Conservation (phyloP, 2,329 filamentous ascomycete genomes). For the Fusarium cyanostomum region DNA sequence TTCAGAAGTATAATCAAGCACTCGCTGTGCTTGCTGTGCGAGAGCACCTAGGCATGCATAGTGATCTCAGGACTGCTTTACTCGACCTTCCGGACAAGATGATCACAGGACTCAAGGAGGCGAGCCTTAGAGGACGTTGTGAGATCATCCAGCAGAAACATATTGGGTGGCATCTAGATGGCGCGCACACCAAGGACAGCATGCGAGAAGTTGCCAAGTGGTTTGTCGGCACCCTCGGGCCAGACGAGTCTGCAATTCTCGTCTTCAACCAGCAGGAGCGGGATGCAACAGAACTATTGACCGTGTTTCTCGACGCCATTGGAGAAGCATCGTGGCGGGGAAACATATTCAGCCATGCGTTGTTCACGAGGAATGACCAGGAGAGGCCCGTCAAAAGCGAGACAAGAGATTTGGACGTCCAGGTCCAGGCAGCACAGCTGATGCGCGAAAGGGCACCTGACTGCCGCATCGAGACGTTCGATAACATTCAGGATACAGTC, state of each 20-base stretch:
- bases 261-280: conserved; percentile 95
- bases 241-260: conserved; percentile 59
- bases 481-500: conserved; percentile 79
- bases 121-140: conserved; percentile 79
- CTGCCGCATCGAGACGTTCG: conserved; percentile 59
- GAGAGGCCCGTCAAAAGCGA: conserved; percentile 41
- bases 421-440: conserved; percentile 69
- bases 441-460: conserved; percentile 67
- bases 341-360: conserved; percentile 71
- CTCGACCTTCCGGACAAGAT: conserved; percentile 56
- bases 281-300: conserved; percentile 73
- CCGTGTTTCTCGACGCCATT: conserved; percentile 68
- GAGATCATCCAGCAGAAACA: conserved; percentile 67
- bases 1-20: conserved; percentile 68
- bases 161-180: conserved; percentile 83
- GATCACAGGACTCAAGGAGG: conserved; percentile 69
- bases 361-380: conserved; percentile 81
- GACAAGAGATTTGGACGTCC: conserved; percentile 65
- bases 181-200: conserved; percentile 88
- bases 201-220: conserved; percentile 79
- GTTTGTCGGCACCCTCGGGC: conserved; percentile 68
- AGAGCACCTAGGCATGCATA: conserved; percentile 60
- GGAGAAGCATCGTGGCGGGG: conserved; percentile 48
- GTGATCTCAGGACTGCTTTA: conserved; percentile 37
- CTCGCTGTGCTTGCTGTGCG: conserved; percentile 65